These are phyloP conservation scores for Musa troglodytarum DNA, from an alignment of 176 grass and related monocot species.

Conservation along the genomic window DNA sequence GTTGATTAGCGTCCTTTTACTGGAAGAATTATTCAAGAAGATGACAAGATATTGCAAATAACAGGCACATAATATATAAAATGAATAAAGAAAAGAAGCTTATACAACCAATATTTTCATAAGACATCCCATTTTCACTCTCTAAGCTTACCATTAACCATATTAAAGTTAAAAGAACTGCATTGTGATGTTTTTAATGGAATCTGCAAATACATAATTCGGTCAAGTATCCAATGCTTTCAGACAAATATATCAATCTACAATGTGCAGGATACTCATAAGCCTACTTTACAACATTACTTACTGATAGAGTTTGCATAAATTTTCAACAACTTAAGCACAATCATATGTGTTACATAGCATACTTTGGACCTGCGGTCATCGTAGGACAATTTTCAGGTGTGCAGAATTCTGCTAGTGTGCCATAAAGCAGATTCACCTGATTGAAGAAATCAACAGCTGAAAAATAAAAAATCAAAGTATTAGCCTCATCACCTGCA, in stretches of 20 bases:
- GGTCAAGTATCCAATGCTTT: neutral
- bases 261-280: neutral
- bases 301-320: neutral
- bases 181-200: too few relatives aligned
- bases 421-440: conserved; percentile 93
- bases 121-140: neutral
- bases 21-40: neutral
- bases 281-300: neutral
- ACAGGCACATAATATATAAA: neutral
- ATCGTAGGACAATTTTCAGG: conserved; percentile 90
- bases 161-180: too few relatives aligned
- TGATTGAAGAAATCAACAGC: conserved; percentile 99
- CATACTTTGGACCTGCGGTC: conserved; percentile 95
- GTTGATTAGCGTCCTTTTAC: too few relatives aligned
- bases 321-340: neutral
- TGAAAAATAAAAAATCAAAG: conserved; percentile 32
- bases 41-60: neutral
- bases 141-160: neutral
- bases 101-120: neutral
- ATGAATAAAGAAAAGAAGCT: neutral
- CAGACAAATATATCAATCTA: neutral
- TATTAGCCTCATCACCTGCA: conserved; percentile 20
- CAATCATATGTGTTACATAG: neutral
- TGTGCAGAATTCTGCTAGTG: conserved; percentile 89
- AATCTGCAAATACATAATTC: neutral